Percentiles rank a stretch among this genome's conserved stretches.
Evolutionary conservation across 345 rosid species (phyloP).

Genomic region (Linum tenue): DNA sequence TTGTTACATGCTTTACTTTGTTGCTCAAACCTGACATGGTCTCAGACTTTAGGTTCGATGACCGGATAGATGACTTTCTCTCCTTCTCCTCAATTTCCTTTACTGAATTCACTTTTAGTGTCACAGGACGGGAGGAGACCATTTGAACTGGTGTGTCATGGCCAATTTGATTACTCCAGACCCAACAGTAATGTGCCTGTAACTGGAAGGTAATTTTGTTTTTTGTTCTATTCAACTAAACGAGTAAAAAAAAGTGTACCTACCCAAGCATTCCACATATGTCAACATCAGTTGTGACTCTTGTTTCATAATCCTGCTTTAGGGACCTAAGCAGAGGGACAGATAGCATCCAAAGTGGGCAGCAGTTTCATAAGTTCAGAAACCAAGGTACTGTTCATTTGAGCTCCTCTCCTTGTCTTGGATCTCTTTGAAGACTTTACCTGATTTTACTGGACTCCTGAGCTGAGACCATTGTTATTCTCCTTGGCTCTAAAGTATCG

Average conservation of each 20-base stretch:
- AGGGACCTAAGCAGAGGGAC: slow-evolving; percentile 73
- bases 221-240: not conserved
- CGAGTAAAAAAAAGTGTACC: not conserved
- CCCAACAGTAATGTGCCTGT: slow-evolving; percentile 59
- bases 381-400: slow-evolving; percentile 48
- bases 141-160: slow-evolving; percentile 83
- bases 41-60: slow-evolving; percentile 1
- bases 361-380: slow-evolving; percentile 52
- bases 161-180: slow-evolving; percentile 86
- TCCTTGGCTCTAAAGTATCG: slow-evolving; percentile 40
- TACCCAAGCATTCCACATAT: not conserved
- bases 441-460: slow-evolving; percentile 11
- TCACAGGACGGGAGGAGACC: slow-evolving; percentile 83
- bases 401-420: not conserved
- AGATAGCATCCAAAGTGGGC: slow-evolving; percentile 69
- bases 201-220: slow-evolving; percentile 56
- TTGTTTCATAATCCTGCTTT: slow-evolving; percentile 9
- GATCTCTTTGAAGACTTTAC: not conserved
- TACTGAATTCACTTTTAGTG: not conserved
- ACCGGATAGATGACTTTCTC: not conserved
- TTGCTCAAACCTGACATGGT: not conserved
- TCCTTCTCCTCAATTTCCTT: not conserved
- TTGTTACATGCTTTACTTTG: slow-evolving; percentile 3
- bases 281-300: slow-evolving; percentile 3
- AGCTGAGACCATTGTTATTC: slow-evolving; percentile 10